Base-by-base conservation (phyloP, 192 early-diverging fungal species). In the Linnemannia exigua region DNA sequence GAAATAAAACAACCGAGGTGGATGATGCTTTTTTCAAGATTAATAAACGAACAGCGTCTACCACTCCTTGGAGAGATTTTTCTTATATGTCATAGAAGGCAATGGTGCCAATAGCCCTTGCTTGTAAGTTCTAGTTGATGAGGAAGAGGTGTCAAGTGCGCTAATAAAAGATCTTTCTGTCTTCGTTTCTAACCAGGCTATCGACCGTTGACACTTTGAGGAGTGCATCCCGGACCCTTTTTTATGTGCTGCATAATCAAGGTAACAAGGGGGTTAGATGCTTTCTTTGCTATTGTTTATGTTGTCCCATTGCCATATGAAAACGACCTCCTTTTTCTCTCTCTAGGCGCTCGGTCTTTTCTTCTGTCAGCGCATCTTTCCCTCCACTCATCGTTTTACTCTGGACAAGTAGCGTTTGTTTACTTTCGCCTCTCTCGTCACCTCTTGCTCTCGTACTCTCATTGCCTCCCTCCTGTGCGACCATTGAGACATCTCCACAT, bases 151-250 rank as follows among this genome's bases (percentile, higher is more conserved):
- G 52, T 25, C 7, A 9, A 25, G 1, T 25, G 11, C 51, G n/a
- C 22, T n/a, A 9, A 2, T 54, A n/a, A 16, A n/a, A 11, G n/a
- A 25, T 11, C 5, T 54, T n/a, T 52, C 15, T 54, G 5, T 22
- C 15, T 5, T 17, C 6, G 1, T 63, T 15, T 63, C 58, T 63
- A 31, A 15, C n/a, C 14, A 12, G 58, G 14, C 17, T 50, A 9
- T 63, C 28, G 58, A 63, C 58, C 58, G 58, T 63, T 63, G 58
- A 63, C 58, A 63, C 58, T 63, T 63, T 63, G 58, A 31, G 58
- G 58, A 61, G 58, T 61, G 58, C 58, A 61, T 61, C 58, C 28
- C 58, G 58, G 58, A 63, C 58, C 28, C 15, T 63, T 63, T 14
- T 31, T 63, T 33, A 1, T 20, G 7, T 9, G 22, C 7, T 31